Base-by-base conservation (phyloP, 2,329 filamentous ascomycete species). In the Dactylellina drechsleri region DNA sequence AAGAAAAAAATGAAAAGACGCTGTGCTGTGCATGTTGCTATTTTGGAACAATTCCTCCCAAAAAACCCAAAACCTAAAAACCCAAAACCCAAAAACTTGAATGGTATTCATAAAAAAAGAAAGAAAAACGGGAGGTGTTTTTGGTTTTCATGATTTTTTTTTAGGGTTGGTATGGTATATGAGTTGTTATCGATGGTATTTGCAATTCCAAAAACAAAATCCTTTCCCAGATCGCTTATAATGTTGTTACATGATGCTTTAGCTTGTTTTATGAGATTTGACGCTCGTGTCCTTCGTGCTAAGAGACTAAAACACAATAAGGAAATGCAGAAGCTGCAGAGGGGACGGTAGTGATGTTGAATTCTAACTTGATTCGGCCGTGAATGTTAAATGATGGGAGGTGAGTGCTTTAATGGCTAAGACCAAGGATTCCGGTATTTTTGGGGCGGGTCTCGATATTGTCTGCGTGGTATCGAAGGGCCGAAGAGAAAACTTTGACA, bases 391-490 rank as follows among this genome's bases (percentile, higher is more conserved):
- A 13, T 20, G n/a, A 18, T 13, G 18, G n/a, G 5, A 18, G 20
- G 8, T 18, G 12, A n/a, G 13, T 65, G 26, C 18, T 31, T 54
- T 56, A 68, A 52, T 75, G 71, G 20, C 43, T 41, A 18, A 58
- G 36, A 13, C 66, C 56, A 18, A 76, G 31, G 26, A 71, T 66
- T 26, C 53, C 61, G 18, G 65, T 71, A 60, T 77, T 77, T 53
- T 78, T 78, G 45, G 77, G 78, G 23, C 79, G 68, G 16, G 65
- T 47, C 70, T 80, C 79, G 61, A 79, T 79, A 31, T 80, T 79
- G n/a, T 80, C 78, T 40, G 79, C 77, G 62, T 80, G 79, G 26
- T 77, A 76, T 58, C 79, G 71, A 57, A 80, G 79, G 49, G 79
- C 79, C 53, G 79, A 71, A 71, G 77, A 62, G 54, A 76, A 66